Evolutionary conservation across 2,329 filamentous ascomycete species (phyloP).

Genomic region (Stagonosporopsis vannaccii): DNA sequence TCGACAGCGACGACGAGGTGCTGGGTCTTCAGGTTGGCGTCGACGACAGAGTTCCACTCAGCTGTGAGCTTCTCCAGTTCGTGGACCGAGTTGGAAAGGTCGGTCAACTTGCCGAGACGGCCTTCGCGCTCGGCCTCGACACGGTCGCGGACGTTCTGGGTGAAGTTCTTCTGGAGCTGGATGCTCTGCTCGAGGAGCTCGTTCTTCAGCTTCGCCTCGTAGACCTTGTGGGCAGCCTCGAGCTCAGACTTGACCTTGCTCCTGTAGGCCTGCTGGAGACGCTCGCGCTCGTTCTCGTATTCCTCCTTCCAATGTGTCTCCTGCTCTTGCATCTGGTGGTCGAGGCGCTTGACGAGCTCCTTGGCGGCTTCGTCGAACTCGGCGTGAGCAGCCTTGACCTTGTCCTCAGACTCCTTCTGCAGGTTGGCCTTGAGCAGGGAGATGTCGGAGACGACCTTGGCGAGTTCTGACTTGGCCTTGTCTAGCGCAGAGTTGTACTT

Average conservation of each 20-base stretch:
- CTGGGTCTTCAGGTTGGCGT: slow-evolving; percentile 90
- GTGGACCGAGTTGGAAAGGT: slow-evolving; percentile 77
- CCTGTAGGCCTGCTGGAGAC: slow-evolving; percentile 78
- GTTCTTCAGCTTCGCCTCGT: slow-evolving; percentile 84
- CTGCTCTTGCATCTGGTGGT: slow-evolving; percentile 80
- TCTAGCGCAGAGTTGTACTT: slow-evolving; percentile 80
- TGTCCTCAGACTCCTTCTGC: slow-evolving; percentile 73
- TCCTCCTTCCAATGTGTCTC: slow-evolving; percentile 85
- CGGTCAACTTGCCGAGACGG: slow-evolving; percentile 83
- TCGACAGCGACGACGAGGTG: slow-evolving; percentile 96
- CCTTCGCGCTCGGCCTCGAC: slow-evolving; percentile 90
- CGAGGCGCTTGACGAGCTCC: slow-evolving; percentile 87
- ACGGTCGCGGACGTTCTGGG: slow-evolving; percentile 76
- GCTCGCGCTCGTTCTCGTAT: slow-evolving; percentile 86
- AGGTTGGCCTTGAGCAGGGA: slow-evolving; percentile 73
- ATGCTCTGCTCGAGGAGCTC: slow-evolving; percentile 90
- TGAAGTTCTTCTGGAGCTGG: slow-evolving; percentile 83
- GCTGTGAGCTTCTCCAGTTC: slow-evolving; percentile 88
- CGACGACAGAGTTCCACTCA: slow-evolving; percentile 90
- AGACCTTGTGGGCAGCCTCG: slow-evolving; percentile 78
- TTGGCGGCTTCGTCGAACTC: slow-evolving; percentile 88
- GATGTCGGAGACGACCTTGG: slow-evolving; percentile 81
- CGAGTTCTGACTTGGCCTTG: slow-evolving; percentile 85
- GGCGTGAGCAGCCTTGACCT: slow-evolving; percentile 73
- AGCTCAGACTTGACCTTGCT: slow-evolving; percentile 80